Base-by-base conservation (phyloP, 2,329 filamentous ascomycete species). In the Ophiocordyceps australis region DNA sequence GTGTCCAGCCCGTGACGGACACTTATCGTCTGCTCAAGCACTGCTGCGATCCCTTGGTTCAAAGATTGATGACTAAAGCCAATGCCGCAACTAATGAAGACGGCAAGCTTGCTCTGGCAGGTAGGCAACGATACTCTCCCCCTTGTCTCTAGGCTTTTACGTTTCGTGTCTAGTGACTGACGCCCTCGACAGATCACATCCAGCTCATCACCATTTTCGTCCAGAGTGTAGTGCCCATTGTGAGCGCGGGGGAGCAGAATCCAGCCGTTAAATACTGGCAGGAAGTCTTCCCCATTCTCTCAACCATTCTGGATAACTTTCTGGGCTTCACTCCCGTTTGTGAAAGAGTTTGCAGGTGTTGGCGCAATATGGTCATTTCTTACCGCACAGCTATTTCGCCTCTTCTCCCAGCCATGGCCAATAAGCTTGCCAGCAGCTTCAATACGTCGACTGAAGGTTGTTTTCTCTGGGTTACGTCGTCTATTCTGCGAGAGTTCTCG, bases 401-500 rank as follows among this genome's bases (percentile, higher is more conserved):
- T 14, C 56, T 98, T 23, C 63, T 98, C 23, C 78, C 79, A 1
- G 66, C 72, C 13, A 72, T 98, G 52, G 91, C 89, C 12, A 79
- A 86, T 39, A 91, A 86, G 50, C 66, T 98, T 30, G 81, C 81
- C 2, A 65, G 64, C 34, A 85, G 86, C 5, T 98, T 98, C 46
- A 66, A 77, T 28, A 65, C 68, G 12, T 94, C 86, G 9, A 70
- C 74, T 32, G 86, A 98, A 51, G 89, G 89, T 9, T 94, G 86
- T 47, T 98, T 98, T 62, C 62, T 98, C n/a, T 98, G 89, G 89
- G 86, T 89, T 2, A 94, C 86, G 3, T 80, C 85, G 35, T 82
- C 86, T 7, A 91, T 98, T 34, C 66, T 98, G 17, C 77, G 89
- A 31, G 89, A 98, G 48, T 98, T 95, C 45, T 89, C 82, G 0